These are phyloP conservation scores for Tremellales sp. DNA, from an alignment of 1,284 basidiomycete genomes.

Conservation along the genomic window DNA sequence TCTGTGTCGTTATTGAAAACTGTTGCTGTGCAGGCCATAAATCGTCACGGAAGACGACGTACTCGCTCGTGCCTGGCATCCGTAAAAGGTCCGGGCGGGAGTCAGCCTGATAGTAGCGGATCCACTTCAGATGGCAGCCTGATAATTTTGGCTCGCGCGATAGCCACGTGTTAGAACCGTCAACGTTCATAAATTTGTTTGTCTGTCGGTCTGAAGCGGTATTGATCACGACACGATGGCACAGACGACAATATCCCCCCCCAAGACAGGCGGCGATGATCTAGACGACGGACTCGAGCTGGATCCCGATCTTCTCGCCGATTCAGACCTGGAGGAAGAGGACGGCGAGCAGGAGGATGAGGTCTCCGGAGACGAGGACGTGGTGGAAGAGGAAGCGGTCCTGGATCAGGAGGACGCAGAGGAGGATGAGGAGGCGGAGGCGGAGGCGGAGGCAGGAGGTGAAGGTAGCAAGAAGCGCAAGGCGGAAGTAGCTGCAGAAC, in stretches of 20 bases:
- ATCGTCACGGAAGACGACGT: no score
- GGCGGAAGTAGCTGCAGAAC: conserved; percentile 10
- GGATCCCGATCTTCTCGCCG: conserved; percentile 24
- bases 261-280: conserved; percentile 38
- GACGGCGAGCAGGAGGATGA: conserved; percentile 8
- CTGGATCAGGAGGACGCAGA: conserved; percentile 9
- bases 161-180: no score
- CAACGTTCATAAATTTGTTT: no score
- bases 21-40: no score
- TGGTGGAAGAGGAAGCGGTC: conserved; percentile 10
- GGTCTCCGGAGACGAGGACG: conserved; percentile 18
- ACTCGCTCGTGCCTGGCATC: no score
- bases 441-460: conserved; percentile 8
- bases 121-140: no score
- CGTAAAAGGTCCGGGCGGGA: no score
- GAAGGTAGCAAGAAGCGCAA: conserved; percentile 16
- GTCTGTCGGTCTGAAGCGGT: no score
- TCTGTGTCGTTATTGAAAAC: no score
- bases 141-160: no score
- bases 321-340: conserved; percentile 32
- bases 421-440: conserved; percentile 10
- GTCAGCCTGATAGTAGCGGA: no score
- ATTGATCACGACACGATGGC: conserved; percentile 7
- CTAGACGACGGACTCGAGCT: conserved; percentile 40
- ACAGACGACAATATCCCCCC: conserved; percentile 1